These are phyloP conservation scores for Mallotus repandus DNA, from an alignment of 441 rosid species.

Conservation along the genomic window DNA sequence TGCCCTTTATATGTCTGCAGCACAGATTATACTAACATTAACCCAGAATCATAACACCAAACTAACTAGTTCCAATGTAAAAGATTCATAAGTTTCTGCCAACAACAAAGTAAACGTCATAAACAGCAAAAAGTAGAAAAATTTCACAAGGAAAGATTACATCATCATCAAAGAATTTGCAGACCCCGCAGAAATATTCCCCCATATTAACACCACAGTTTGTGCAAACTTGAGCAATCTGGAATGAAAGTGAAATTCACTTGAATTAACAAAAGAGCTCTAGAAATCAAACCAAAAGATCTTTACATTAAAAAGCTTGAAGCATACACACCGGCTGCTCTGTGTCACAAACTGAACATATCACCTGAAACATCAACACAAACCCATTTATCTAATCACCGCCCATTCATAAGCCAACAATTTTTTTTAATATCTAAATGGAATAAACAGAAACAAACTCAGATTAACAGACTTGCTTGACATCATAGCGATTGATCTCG, in stretches of 20 bases:
- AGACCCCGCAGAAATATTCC: constrained; percentile 77
- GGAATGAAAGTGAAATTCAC: constrained; percentile 23
- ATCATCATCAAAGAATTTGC: constrained; percentile 94
- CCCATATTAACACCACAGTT: constrained; percentile 98
- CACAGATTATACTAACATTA: not conserved
- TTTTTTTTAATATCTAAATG: not conserved
- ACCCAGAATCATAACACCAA: constrained; percentile 15
- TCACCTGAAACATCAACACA: constrained; percentile 53
- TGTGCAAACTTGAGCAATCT: constrained; percentile 78
- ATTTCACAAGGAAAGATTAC: constrained; percentile 35
- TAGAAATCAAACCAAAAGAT: not conserved
- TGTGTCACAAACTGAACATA: constrained; percentile 92
- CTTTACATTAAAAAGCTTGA: constrained; percentile 20
- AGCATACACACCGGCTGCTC: constrained; percentile 76
- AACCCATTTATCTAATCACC: constrained; percentile 15
- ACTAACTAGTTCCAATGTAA: not conserved
- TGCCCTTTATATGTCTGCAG: constrained; percentile 68
- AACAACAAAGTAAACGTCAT: not conserved
- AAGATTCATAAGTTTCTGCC: no score
- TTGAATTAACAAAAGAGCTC: constrained; percentile 2
- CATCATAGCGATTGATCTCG: constrained; percentile 73
- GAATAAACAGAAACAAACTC: not conserved
- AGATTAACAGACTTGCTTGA: constrained; percentile 56
- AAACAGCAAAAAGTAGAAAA: not conserved
- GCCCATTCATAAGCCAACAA: not conserved